phyloP scores from a whole-genome alignment of 225 moss, liverwort and hornwort genomes.

The Bryoerythrophyllum caledonicum region DNA sequence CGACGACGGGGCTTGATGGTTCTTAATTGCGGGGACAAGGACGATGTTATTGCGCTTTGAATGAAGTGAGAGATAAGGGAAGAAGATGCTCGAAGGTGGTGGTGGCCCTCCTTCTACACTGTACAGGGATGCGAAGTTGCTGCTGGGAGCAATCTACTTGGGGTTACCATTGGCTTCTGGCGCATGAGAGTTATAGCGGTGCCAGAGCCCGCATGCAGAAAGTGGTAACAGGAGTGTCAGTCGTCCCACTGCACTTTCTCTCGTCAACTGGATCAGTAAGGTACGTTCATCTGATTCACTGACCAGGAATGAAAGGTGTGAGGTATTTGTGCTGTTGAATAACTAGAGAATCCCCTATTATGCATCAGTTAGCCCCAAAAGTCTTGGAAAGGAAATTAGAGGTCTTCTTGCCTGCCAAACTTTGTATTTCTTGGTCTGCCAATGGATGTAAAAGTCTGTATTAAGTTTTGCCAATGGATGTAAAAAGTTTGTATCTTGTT shows the following conservation, averaged over 20 bases:
- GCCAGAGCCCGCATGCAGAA: neutral
- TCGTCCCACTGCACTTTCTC: neutral
- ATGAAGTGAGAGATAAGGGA: neutral
- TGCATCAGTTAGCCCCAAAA: too few species aligned
- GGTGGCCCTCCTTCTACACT: too few species aligned
- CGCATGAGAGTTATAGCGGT: neutral
- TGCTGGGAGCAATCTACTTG: constrained; percentile 31
- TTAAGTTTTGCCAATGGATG: too few species aligned
- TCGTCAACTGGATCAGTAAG: neutral
- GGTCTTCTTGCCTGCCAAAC: too few species aligned
- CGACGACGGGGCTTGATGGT: constrained; percentile 22
- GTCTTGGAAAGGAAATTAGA: too few species aligned
- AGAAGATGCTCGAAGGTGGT: constrained; percentile 25
- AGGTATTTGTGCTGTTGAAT: neutral
- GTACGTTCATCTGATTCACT: neutral
- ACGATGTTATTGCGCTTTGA: constrained; percentile 27
- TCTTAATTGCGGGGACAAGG: constrained; percentile 7
- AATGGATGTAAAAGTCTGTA: neutral
- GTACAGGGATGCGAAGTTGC: neutral
- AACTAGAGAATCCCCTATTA: too few species aligned
- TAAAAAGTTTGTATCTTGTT: neutral
- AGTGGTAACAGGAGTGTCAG: neutral
- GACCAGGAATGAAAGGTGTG: neutral
- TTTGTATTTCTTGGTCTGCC: neutral
- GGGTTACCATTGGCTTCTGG: constrained; percentile 27